Evolutionary conservation across 495 filamentous ascomycete genomes (phyloP).

Genomic region (Evansstolkia leycettana): DNA sequence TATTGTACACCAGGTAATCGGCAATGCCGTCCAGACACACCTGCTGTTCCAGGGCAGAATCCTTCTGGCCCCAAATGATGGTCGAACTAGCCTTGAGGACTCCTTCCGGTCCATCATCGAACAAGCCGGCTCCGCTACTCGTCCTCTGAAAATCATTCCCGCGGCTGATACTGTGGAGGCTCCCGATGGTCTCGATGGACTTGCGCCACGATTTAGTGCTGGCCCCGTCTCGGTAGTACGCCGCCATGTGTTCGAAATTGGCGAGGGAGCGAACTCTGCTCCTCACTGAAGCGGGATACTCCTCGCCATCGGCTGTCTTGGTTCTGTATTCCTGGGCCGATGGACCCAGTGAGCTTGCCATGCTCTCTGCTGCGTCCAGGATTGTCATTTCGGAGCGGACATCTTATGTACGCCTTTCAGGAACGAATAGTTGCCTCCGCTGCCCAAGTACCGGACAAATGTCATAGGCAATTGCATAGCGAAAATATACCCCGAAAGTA

Average conservation of each 20-base stretch:
- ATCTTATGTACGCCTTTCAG: conserved; percentile 22
- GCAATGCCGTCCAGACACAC: conserved; percentile 31
- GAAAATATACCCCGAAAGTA: conserved; percentile 38
- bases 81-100: conserved; percentile 35
- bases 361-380: conserved; percentile 24
- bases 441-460: conserved; percentile 24
- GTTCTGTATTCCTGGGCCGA: conserved; percentile 21
- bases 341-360: conserved; percentile 32
- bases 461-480: conserved; percentile 31
- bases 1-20: conserved; percentile 25
- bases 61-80: conserved; percentile 39
- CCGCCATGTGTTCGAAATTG: conserved; percentile 30
- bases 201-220: conserved; percentile 29
- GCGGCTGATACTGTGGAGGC: conserved; percentile 25
- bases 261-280: conserved; percentile 14
- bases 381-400: conserved; percentile 14
- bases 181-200: conserved; percentile 32
- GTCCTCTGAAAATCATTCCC: conserved; percentile 13
- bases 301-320: conserved; percentile 17
- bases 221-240: conserved; percentile 37
- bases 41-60: conserved; percentile 24
- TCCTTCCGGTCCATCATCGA: conserved; percentile 32
- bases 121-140: conserved; percentile 29
- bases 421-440: conserved; percentile 30
- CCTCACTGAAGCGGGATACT: conserved; percentile 18